These are phyloP conservation scores for Botrytis fragariae DNA, from an alignment of 2,329 filamentous ascomycete species.

Conservation along the genomic window DNA sequence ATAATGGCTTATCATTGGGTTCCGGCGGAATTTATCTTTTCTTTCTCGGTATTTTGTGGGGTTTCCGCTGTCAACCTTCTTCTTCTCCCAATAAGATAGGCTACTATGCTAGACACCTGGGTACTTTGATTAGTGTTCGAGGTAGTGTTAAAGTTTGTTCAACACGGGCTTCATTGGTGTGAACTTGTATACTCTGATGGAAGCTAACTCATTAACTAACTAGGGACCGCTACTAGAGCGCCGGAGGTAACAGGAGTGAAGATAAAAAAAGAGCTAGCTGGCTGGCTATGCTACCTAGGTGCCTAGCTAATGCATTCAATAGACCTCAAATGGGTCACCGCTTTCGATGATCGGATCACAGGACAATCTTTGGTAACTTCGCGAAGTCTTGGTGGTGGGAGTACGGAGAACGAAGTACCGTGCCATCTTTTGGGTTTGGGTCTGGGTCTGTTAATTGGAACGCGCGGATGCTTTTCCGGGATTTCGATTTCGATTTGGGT, in stretches of 20 bases:
- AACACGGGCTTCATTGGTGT: neutral
- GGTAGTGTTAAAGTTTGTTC: neutral
- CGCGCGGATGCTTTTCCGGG: neutral
- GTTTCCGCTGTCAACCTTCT: neutral
- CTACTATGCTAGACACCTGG: too few relatives aligned
- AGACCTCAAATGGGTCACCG: neutral
- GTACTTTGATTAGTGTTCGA: neutral
- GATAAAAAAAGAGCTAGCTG: neutral
- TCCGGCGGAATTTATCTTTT: neutral
- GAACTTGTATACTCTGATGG: neutral
- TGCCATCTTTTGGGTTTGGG: neutral
- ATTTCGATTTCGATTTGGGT: neutral
- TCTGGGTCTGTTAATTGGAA: neutral
- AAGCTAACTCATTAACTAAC: neutral
- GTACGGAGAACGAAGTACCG: neutral
- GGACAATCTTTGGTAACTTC: neutral
- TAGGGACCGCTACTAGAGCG: neutral
- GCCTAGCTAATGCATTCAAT: neutral
- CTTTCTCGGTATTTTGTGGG: neutral
- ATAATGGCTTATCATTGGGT: neutral
- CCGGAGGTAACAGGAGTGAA: neutral
- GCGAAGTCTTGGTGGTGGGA: neutral
- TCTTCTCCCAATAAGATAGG: neutral
- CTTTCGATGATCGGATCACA: constrained; percentile 17
- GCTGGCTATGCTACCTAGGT: neutral